phyloP scores from a whole-genome alignment of 2,329 filamentous ascomycete species.

The Colletotrichum phormii region DNA sequence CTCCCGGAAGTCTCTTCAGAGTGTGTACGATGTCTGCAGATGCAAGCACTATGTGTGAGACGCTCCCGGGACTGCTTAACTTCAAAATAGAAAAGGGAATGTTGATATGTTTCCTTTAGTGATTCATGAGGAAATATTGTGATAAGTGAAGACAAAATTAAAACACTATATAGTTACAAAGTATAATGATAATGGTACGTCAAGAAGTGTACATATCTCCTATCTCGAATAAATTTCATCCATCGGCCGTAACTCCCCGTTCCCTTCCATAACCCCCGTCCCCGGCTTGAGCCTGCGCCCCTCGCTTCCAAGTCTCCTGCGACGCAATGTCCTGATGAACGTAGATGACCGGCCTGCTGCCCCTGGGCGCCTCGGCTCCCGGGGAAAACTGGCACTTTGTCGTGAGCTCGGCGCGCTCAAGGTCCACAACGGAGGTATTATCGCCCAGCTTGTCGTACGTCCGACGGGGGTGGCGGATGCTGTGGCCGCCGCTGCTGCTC shows the following conservation, averaged over 20 bases:
- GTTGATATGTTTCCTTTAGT: neutral
- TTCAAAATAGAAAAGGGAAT: neutral
- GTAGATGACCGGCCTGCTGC: slow-evolving; percentile 26
- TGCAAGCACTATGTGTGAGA: neutral
- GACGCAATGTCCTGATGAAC: slow-evolving; percentile 31
- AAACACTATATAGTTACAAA: neutral
- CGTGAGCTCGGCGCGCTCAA: slow-evolving; percentile 20
- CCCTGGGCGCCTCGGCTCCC: slow-evolving; percentile 1
- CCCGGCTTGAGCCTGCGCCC: neutral
- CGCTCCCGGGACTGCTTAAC: too few relatives aligned
- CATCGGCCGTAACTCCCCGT: too few relatives aligned
- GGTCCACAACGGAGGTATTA: slow-evolving; percentile 2
- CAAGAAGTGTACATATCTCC: neutral
- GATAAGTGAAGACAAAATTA: neutral
- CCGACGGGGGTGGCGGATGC: slow-evolving; percentile 6
- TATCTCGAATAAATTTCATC: neutral
- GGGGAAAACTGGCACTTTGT: slow-evolving; percentile 27
- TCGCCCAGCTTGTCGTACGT: slow-evolving; percentile 30
- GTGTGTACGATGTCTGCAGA: neutral
- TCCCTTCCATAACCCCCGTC: neutral
- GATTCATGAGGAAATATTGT: neutral
- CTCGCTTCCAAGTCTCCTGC: slow-evolving; percentile 10
- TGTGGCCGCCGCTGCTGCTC: slow-evolving; percentile 3
- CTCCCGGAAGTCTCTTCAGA: slow-evolving; percentile 10
- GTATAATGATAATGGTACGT: too few relatives aligned